Conservation (phyloP, 768 basidiomycete species). For the Melanogaster broomeanus region DNA sequence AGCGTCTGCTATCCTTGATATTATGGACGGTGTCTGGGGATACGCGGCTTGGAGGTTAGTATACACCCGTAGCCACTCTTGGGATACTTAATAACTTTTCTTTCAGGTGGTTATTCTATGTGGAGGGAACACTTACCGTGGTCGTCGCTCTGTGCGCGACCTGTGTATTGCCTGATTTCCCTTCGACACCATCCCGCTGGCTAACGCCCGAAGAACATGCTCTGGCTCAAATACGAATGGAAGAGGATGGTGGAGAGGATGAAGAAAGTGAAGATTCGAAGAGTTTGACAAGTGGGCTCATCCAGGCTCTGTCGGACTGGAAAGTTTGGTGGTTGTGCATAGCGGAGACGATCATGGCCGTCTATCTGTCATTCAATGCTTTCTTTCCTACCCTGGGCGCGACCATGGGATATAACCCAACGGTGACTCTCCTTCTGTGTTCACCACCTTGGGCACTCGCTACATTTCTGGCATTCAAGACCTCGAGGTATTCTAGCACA, state of each 20-base stretch:
- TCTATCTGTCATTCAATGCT: conserved; percentile 24
- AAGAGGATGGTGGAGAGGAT: conserved; percentile 26
- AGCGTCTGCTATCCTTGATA: conserved; percentile 43
- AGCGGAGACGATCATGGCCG: conserved; percentile 11
- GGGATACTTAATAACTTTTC: background rate
- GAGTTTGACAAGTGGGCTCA: conserved; percentile 29
- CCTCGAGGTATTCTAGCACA: background rate
- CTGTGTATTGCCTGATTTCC: conserved; percentile 42
- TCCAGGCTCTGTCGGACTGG: conserved; percentile 39
- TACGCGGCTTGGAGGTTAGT: conserved; percentile 39
- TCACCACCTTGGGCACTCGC: conserved; percentile 40
- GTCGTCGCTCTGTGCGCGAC: conserved; percentile 35
- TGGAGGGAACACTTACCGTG: conserved; percentile 34
- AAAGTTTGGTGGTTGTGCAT: conserved; percentile 43
- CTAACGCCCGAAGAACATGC: conserved; percentile 29
- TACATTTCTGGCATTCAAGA: conserved; percentile 31
- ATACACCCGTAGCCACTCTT: background rate
- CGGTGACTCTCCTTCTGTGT: conserved; percentile 41
- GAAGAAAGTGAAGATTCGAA: conserved; percentile 19
- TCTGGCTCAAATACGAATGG: conserved; percentile 33
- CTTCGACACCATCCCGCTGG: conserved; percentile 32
- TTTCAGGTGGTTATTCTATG: conserved; percentile 23
- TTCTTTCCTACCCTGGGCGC: conserved; percentile 28
- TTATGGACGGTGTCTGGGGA: conserved; percentile 43
- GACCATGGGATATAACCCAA: conserved; percentile 39